Base-by-base conservation (phyloP, 176 grass and related monocot genomes). In the Oryza brachyantha region DNA sequence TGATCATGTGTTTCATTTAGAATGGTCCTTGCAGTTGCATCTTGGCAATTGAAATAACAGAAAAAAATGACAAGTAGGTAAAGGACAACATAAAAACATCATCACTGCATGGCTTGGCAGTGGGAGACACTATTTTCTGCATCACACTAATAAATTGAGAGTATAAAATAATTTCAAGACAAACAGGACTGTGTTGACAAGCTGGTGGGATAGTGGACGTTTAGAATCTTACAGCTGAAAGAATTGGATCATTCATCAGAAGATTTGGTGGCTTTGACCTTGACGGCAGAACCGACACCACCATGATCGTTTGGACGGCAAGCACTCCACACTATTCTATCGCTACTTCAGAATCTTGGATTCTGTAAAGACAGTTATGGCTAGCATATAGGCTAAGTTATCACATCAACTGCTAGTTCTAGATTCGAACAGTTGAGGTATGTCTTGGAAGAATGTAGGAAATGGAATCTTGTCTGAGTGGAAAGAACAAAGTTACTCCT, bases 201-300 rank as follows among this genome's bases (percentile, higher is more conserved):
- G 86, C 46, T 93, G 91, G 94, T 93, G 89, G 94, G 72, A 91
- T 13, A n/a, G 14, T 10, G 16, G 91, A 97, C 14, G 85, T 92
- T 1, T 69, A 90, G 50, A 62, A 38, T 21, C 66, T 94, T 10
- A 88, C 10, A 16, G 5, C 75, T 5, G 85, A 83, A 0, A 78
- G 39, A 26, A 66, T 97, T 1, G 72, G 79, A 8, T 13, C 37
- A 5, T 86, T 84, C n/a, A 76, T 92, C 27, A 57, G 24, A 8
- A 43, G 41, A 13, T 3, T 43, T 43, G 13, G 41, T 0, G 5
- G 0, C 5, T 3, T 3, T 36, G 35, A 87, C 93, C 32, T 91
- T 89, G 1, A 90, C 93, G 94, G 29, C 94, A 91, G 94, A 50
- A 97, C 93, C 52, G 93, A 97, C 57, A 80, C 92, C 14, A 17